These are phyloP conservation scores for Melampsora abietis-canadensis DNA, from an alignment of 1,284 basidiomycete species.

Conservation along the genomic window DNA sequence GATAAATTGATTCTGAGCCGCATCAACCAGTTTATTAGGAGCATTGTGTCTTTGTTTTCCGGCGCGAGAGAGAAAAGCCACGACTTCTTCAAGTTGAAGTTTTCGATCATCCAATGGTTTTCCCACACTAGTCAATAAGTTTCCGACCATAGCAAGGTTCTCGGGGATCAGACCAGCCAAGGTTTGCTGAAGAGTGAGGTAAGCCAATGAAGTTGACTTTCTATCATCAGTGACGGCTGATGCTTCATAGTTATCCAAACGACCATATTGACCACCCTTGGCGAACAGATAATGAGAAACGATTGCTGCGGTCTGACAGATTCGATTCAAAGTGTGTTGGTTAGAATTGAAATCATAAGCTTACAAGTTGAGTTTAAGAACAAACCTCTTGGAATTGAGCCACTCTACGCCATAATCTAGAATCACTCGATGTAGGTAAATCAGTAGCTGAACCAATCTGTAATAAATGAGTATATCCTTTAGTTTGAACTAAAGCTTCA, in stretches of 20 bases:
- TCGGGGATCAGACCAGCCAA: slow-evolving; percentile 28
- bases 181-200: slow-evolving; percentile 34
- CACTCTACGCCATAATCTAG: slow-evolving; percentile 26
- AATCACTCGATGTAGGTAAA: slow-evolving; percentile 15
- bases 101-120: slow-evolving; percentile 39
- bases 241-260: slow-evolving; percentile 12
- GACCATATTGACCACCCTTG: slow-evolving; percentile 14
- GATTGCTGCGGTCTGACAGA: slow-evolving; percentile 21
- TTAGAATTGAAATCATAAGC: too few species aligned
- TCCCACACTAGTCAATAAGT: slow-evolving; percentile 21
- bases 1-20: slow-evolving; percentile 36
- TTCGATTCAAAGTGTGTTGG: background rate
- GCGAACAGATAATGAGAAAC: slow-evolving; percentile 31
- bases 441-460: slow-evolving; percentile 39
- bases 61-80: slow-evolving; percentile 20
- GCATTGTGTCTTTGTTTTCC: slow-evolving; percentile 21
- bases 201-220: slow-evolving; percentile 28
- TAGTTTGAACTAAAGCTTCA: slow-evolving; percentile 28
- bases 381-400: slow-evolving; percentile 34
- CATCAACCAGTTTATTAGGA: slow-evolving; percentile 28
- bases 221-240: slow-evolving; percentile 11
- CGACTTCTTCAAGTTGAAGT: slow-evolving; percentile 35
- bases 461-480: slow-evolving; percentile 39
- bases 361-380: background rate
- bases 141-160: slow-evolving; percentile 16